phyloP scores from a whole-genome alignment of 177 flowering plant genomes.

The Vitis hybrid region DNA sequence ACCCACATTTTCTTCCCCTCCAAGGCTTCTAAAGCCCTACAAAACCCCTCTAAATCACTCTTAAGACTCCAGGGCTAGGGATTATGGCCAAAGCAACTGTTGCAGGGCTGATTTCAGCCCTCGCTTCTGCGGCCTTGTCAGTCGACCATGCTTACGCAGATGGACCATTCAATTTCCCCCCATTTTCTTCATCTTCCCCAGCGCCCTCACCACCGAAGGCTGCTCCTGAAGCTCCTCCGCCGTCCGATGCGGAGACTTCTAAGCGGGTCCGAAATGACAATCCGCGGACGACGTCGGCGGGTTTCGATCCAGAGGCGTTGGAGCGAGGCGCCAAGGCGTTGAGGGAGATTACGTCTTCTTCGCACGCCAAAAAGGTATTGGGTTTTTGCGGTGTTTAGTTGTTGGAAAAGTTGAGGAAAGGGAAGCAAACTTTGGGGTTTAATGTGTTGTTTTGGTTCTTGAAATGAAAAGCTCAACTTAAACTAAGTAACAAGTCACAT shows the following conservation, averaged over 20 bases:
- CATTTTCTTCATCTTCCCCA: conserved; percentile 37
- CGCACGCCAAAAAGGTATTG: conserved; percentile 58
- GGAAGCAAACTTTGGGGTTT: background rate
- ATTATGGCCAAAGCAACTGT: conserved; percentile 45
- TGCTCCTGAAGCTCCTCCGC: conserved; percentile 19
- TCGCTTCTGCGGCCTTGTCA: conserved; percentile 47
- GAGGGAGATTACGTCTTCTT: conserved; percentile 45
- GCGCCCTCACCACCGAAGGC: conserved; percentile 12
- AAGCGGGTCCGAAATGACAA: conserved; percentile 58
- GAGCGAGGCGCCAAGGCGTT: conserved; percentile 75
- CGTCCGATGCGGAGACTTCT: too few species aligned
- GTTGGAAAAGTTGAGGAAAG: background rate
- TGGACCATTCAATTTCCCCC: conserved; percentile 49
- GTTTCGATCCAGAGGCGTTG: conserved; percentile 89
- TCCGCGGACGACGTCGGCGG: conserved; percentile 81
- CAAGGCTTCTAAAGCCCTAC: too few species aligned
- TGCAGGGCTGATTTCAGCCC: conserved; percentile 46
- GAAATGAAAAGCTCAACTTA: background rate
- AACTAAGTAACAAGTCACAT: too few species aligned
- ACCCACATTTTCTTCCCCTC: too few species aligned
- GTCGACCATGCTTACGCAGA: conserved; percentile 52
- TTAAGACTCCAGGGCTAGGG: too few species aligned
- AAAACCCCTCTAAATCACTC: too few species aligned
- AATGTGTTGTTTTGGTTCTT: background rate
- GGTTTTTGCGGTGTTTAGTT: background rate